These are phyloP conservation scores for Lecanicillium sp. DNA, from an alignment of 2,329 filamentous ascomycete species.

Conservation along the genomic window DNA sequence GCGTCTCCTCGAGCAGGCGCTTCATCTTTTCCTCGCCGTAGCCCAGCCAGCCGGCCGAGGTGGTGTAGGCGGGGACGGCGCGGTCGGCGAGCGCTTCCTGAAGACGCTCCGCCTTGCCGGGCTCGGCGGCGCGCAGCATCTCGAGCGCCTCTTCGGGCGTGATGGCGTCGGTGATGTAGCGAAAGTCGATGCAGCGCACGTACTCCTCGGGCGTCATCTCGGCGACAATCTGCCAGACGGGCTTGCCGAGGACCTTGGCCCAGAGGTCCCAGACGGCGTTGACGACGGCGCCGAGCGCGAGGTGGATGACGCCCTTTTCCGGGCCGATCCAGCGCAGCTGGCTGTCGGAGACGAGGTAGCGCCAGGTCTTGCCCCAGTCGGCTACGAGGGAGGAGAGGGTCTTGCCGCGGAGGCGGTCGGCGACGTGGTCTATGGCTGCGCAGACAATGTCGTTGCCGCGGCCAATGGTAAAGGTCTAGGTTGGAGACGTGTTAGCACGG, in stretches of 20 bases:
- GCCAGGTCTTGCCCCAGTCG: conserved; percentile 85
- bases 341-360: conserved; percentile 82
- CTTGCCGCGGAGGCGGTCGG: conserved; percentile 65
- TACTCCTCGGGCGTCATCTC: conserved; percentile 88
- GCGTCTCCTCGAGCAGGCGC: conserved; percentile 62
- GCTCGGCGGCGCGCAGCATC: conserved; percentile 58
- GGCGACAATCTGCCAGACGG: conserved; percentile 82
- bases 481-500: conserved; percentile 5
- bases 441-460: conserved; percentile 92
- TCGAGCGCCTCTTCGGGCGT: conserved; percentile 75
- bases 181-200: conserved; percentile 83
- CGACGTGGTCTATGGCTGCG: conserved; percentile 71
- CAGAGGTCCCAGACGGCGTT: conserved; percentile 95
- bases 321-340: conserved; percentile 92
- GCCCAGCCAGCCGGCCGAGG: conserved; percentile 84
- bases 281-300: conserved; percentile 80
- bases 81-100: conserved; percentile 63
- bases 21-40: conserved; percentile 86
- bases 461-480: conserved; percentile 69
- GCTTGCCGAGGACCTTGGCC: conserved; percentile 79
- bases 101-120: conserved; percentile 63
- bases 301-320: conserved; percentile 89
- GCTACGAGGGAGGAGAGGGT: conserved; percentile 69
- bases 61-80: conserved; percentile 87
- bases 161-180: conserved; percentile 90